phyloP scores from a whole-genome alignment of 208 protist genomes.

The Crithidia acanthocephali region DNA sequence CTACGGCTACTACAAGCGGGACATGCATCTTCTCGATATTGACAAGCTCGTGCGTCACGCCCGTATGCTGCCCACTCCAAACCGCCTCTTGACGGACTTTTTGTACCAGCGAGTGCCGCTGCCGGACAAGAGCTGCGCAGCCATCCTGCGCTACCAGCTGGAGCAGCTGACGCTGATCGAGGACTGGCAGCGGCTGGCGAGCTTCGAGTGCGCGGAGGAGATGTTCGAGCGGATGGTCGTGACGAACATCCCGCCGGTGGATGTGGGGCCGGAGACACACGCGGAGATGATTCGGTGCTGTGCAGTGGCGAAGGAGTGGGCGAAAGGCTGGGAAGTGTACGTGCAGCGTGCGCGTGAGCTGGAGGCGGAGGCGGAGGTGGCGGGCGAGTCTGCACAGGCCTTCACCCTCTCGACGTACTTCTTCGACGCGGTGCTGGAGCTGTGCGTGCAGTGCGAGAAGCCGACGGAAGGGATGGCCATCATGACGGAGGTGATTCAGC shows the following conservation, averaged over 20 bases:
- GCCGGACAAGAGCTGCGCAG: conserved; percentile 79
- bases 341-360: conserved; percentile 74
- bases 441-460: conserved; percentile 71
- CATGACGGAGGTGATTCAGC: conserved; percentile 74
- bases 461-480: conserved; percentile 62
- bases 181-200: conserved; percentile 55
- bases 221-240: conserved; percentile 91
- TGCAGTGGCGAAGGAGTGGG: conserved; percentile 74
- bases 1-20: conserved; percentile 92
- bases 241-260: conserved; percentile 90
- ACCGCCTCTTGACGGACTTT: conserved; percentile 87
- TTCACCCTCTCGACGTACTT: conserved; percentile 80
- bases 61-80: conserved; percentile 86
- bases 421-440: conserved; percentile 81
- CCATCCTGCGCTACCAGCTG: conserved; percentile 82
- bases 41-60: conserved; percentile 92
- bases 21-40: conserved; percentile 91
- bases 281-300: conserved; percentile 93
- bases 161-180: conserved; percentile 80
- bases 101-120: conserved; percentile 90
- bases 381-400: conserved; percentile 19
- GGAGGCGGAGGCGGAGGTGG: conserved; percentile 51
- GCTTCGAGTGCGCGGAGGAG: conserved; percentile 74
- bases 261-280: conserved; percentile 85
- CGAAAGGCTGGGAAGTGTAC: conserved; percentile 85